Conservation (phyloP, 768 basidiomycete species). For the Tricholoma saponaceum region DNA sequence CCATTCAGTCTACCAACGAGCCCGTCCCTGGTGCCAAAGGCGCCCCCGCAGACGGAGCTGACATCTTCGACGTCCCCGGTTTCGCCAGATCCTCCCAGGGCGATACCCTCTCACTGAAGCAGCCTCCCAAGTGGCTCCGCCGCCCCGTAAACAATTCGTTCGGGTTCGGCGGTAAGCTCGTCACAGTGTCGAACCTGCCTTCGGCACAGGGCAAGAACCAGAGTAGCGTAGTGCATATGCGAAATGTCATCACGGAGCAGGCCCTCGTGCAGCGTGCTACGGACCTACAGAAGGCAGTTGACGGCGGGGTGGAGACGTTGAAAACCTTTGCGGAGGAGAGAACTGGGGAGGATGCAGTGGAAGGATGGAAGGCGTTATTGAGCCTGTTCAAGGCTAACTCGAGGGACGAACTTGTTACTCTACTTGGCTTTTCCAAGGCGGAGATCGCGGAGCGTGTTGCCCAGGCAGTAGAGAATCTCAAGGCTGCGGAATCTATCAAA, state of each 20-base stretch:
- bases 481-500: slow-evolving; percentile 35
- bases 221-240: slow-evolving; percentile 75
- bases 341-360: slow-evolving; percentile 26
- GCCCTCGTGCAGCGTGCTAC: slow-evolving; percentile 70
- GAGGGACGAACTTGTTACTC: slow-evolving; percentile 81
- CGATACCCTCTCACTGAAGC: slow-evolving; percentile 76
- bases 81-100: slow-evolving; percentile 46
- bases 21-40: slow-evolving; percentile 31
- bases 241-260: slow-evolving; percentile 73
- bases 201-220: slow-evolving; percentile 75
- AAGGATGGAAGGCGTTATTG: slow-evolving; percentile 82
- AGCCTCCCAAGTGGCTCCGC: slow-evolving; percentile 96
- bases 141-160: slow-evolving; percentile 79
- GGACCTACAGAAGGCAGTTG: slow-evolving; percentile 59
- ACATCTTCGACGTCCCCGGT: slow-evolving; percentile 72
- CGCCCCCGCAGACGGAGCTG: slow-evolving; percentile 54
- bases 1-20: slow-evolving; percentile 85
- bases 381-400: slow-evolving; percentile 89
- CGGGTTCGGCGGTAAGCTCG: slow-evolving; percentile 88
- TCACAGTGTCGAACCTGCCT: slow-evolving; percentile 75
- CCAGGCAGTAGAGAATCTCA: slow-evolving; percentile 76
- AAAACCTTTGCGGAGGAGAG: slow-evolving; percentile 67
- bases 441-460: slow-evolving; percentile 78
- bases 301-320: slow-evolving; percentile 42
- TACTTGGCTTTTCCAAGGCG: slow-evolving; percentile 90